Evolutionary conservation across 768 basidiomycete species (phyloP).

Genomic region (Xerocomellus amylosporus): DNA sequence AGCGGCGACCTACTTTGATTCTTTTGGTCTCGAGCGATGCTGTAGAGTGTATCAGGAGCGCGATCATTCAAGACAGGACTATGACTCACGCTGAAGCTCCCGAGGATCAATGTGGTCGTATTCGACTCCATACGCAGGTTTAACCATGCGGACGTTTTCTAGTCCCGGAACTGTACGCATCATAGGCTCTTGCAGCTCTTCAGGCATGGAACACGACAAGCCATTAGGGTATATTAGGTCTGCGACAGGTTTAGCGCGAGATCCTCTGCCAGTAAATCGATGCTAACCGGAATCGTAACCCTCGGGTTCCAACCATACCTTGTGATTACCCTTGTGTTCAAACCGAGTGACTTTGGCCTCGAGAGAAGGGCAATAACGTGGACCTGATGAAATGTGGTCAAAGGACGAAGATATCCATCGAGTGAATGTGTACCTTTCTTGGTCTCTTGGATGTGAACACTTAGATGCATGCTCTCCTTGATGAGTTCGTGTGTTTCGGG

Average conservation of each 20-base stretch:
- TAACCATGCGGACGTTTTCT: constrained; percentile 78
- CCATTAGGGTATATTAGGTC: constrained; percentile 91
- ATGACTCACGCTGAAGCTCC: constrained; percentile 64
- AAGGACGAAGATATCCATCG: neutral
- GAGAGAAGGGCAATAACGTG: constrained; percentile 88
- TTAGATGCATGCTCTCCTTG: constrained; percentile 68
- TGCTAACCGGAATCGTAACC: constrained; percentile 81
- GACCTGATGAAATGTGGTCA: constrained; percentile 46
- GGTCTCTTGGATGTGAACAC: constrained; percentile 85
- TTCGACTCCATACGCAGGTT: constrained; percentile 90
- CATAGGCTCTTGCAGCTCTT: constrained; percentile 80
- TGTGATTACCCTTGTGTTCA: constrained; percentile 64
- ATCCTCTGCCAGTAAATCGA: neutral
- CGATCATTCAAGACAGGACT: neutral
- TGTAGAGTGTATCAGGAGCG: constrained; percentile 26
- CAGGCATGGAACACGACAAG: constrained; percentile 82
- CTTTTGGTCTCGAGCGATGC: constrained; percentile 85
- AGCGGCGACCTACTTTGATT: constrained; percentile 48
- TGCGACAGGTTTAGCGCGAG: constrained; percentile 26
- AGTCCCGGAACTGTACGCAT: constrained; percentile 82
- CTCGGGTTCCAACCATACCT: constrained; percentile 88
- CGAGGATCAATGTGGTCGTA: constrained; percentile 89
- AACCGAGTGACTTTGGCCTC: constrained; percentile 87
- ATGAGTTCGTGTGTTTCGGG: constrained; percentile 72
- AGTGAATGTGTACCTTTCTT: constrained; percentile 59